Percentiles rank a stretch among this genome's conserved stretches.
Evolutionary conservation across 148 eudicot species (phyloP).

Genomic region (Nyssa sinensis): DNA sequence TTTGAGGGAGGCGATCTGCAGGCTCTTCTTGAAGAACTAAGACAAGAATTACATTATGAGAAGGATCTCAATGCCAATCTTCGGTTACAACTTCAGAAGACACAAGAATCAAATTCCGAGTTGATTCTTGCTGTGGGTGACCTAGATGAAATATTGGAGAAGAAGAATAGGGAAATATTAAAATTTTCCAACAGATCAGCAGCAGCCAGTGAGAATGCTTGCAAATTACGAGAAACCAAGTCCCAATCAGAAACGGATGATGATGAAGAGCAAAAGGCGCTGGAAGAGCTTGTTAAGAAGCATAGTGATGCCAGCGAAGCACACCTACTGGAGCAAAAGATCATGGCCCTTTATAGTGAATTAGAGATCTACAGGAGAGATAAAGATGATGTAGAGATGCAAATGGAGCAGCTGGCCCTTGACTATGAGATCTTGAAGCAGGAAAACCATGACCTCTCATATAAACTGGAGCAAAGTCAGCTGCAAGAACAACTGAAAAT

Average conservation of each 20-base stretch:
- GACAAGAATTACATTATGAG: conserved; percentile 69
- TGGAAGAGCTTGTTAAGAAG: conserved; percentile 79
- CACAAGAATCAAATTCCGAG: conserved; percentile 86
- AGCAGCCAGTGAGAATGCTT: conserved; percentile 26
- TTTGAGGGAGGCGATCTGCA: conserved; percentile 66
- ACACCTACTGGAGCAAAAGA: conserved; percentile 64
- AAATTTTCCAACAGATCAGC: conserved; percentile 29
- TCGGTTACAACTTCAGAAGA: conserved; percentile 81
- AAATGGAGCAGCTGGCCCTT: conserved; percentile 94
- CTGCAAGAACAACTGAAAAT: conserved; percentile 79
- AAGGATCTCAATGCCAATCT: conserved; percentile 78
- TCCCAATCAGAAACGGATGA: conserved; percentile 44
- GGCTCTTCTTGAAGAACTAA: conserved; percentile 66
- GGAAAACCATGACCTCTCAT: conserved; percentile 73
- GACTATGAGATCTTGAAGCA: conserved; percentile 96
- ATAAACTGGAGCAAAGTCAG: conserved; percentile 72
- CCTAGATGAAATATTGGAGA: conserved; percentile 80
- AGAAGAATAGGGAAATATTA: conserved; percentile 41
- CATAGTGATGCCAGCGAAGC: conserved; percentile 63
- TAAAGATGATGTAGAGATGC: conserved; percentile 86
- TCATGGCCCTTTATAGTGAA: conserved; percentile 72
- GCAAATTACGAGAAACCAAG: conserved; percentile 35
- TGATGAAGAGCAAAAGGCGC: conserved; percentile 77
- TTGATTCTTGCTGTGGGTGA: conserved; percentile 84
- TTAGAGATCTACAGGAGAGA: conserved; percentile 76